Base-by-base conservation (phyloP, 257 asterid species). In the Ilex aquifolium region DNA sequence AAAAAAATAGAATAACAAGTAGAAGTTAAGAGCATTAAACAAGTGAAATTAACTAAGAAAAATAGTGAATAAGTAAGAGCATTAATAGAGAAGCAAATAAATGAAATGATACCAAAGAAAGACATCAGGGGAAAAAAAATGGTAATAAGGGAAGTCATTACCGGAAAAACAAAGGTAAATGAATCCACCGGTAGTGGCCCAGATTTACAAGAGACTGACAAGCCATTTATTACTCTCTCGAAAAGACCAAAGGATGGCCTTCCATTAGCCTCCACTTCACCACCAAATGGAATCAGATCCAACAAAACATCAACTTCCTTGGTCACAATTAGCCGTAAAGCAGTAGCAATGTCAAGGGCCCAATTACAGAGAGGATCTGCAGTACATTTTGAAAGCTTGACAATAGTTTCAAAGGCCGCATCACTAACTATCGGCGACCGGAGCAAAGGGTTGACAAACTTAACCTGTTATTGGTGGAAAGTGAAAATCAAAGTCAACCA, bases 151-250 rank as follows among this genome's bases (percentile, higher is more conserved):
- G 67, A 60, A 44, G 7, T 65, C 21, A 9, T 77, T 87, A 92
- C 99, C 80, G 99, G 97, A 65, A 92, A 92, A 70, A 92, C 82
- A 77, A 87, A 90, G 67, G 89, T 81, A 77, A 92, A 92, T 12
- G 99, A 82, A 72, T 92, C 99, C 48, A 92, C 97, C 31, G 99
- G 97, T 68, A 92, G 94, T 32, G 97, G 90, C 53, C 96, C 99
- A 76, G 93, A 77, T 83, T 82, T 92, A 84, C 96, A 92, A 40
- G 97, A 87, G 70, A 81, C 62, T 72, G 84, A 80, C 71, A 92
- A 77, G 67, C 96, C 99, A 64, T 79, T 75, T 74, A 83, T 84
- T 69, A 89, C 76, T 65, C 90, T 84, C 74, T 87, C 99, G 81
- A 87, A 89, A 59, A 89, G 91, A 74, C 95, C 80, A 62, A 78